These are phyloP conservation scores for Dipteronia dyeriana DNA, from an alignment of 345 rosid species.

Conservation along the genomic window DNA sequence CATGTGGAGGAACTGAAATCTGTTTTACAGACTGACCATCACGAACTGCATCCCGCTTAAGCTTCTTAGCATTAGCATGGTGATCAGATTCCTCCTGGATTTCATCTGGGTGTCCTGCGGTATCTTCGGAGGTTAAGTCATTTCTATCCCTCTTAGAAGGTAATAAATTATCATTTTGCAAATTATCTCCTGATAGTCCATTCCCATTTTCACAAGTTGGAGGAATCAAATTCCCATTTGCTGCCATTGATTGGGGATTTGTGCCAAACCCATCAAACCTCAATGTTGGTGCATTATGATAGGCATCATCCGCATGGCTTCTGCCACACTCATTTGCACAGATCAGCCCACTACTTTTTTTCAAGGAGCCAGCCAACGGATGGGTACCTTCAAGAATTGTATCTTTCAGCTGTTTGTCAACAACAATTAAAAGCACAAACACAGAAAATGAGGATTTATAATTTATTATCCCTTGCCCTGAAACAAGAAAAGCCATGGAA, in stretches of 20 bases:
- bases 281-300: slow-evolving; percentile 7
- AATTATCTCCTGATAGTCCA: slow-evolving; percentile 18
- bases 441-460: neutral
- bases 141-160: slow-evolving; percentile 35
- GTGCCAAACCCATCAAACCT: slow-evolving; percentile 16
- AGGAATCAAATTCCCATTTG: slow-evolving; percentile 24
- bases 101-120: slow-evolving; percentile 10
- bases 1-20: slow-evolving; percentile 8
- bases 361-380: slow-evolving; percentile 37
- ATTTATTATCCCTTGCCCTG: neutral
- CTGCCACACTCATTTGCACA: slow-evolving; percentile 13
- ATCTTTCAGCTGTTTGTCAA: slow-evolving; percentile 51
- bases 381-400: slow-evolving; percentile 29
- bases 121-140: slow-evolving; percentile 26
- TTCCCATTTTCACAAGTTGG: slow-evolving; percentile 22
- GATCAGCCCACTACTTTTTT: slow-evolving; percentile 37
- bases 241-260: slow-evolving; percentile 17
- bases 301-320: neutral
- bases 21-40: slow-evolving; percentile 11
- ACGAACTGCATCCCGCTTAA: slow-evolving; percentile 28
- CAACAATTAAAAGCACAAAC: slow-evolving; percentile 11
- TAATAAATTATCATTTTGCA: slow-evolving; percentile 4
- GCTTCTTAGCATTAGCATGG: slow-evolving; percentile 34
- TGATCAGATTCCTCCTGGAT: slow-evolving; percentile 10
- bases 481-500: slow-evolving; percentile 7